phyloP scores from a whole-genome alignment of 306 rosid genomes.

The Prunus mongolica region DNA sequence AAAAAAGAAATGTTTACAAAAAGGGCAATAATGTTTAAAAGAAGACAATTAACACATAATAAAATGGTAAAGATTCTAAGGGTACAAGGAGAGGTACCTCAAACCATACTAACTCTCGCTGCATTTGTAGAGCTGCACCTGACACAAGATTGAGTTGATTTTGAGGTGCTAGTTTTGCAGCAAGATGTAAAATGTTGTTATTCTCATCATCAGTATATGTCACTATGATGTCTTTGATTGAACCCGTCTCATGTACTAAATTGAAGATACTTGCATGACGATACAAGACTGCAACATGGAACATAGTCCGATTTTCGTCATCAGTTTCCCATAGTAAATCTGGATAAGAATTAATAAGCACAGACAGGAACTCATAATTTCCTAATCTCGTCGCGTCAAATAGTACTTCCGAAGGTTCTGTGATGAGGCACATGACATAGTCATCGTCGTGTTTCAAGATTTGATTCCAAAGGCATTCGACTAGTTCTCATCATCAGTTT shows the following conservation, averaged over 20 bases:
- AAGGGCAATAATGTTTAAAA: too few relatives aligned
- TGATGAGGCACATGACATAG: not conserved
- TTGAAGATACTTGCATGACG: conserved; percentile 25
- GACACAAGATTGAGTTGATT: conserved; percentile 24
- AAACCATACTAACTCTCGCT: conserved; percentile 29
- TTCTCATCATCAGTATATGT: not conserved
- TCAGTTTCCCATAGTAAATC: conserved; percentile 21
- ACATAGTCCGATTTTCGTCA: conserved; percentile 4
- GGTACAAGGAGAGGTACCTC: conserved; percentile 5
- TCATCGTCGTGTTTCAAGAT: not conserved
- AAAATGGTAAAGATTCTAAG: too few relatives aligned
- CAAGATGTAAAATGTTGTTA: conserved; percentile 26
- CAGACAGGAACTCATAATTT: conserved; percentile 24
- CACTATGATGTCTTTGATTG: conserved; percentile 12
- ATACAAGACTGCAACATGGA: conserved; percentile 23
- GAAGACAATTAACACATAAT: too few relatives aligned
- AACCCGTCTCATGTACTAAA: conserved; percentile 22
- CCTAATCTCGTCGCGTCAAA: conserved; percentile 25
- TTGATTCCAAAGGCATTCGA: conserved; percentile 11
- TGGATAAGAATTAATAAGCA: conserved; percentile 15
- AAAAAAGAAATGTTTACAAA: too few relatives aligned
- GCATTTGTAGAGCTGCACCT: conserved; percentile 37
- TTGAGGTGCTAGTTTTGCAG: conserved; percentile 21
- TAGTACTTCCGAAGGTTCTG: not conserved
- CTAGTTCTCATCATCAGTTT: conserved; percentile 16